phyloP scores from a whole-genome alignment of 257 asterid species.

The Solanum chaucha region DNA sequence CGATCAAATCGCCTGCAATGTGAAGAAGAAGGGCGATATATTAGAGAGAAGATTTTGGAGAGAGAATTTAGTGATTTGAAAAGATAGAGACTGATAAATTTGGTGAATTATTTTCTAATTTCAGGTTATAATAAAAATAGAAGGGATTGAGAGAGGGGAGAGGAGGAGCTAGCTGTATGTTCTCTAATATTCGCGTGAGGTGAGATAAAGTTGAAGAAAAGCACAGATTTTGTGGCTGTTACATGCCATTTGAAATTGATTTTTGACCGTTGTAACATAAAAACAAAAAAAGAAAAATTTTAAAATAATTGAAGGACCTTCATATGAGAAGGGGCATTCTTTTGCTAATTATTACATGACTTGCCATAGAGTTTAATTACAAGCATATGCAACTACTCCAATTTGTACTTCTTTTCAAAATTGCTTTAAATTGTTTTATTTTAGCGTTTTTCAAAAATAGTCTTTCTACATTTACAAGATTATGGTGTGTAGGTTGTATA shows the following conservation, averaged over 20 bases:
- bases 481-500: too few relatives aligned
- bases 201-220: neutral
- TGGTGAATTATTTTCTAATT: neutral
- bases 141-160: neutral
- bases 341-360: conserved; percentile 6
- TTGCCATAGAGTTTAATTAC: neutral
- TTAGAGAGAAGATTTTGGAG: neutral
- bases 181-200: neutral
- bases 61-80: neutral
- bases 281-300: neutral
- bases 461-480: too few relatives aligned
- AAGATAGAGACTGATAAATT: conserved; percentile 2
- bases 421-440: too few relatives aligned
- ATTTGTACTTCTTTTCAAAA: neutral
- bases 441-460: too few relatives aligned
- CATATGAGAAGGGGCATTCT: neutral
- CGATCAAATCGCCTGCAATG: conserved; percentile 19
- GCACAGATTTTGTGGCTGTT: conserved; percentile 37
- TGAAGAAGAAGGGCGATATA: conserved; percentile 10
- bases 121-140: neutral
- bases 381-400: neutral
- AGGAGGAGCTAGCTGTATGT: neutral
- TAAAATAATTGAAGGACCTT: neutral
- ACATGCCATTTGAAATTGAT: conserved; percentile 33
- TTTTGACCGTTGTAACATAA: conserved; percentile 28